Conservation (phyloP, 192 early-diverging fungal genomes). For the Backusella circina region DNA sequence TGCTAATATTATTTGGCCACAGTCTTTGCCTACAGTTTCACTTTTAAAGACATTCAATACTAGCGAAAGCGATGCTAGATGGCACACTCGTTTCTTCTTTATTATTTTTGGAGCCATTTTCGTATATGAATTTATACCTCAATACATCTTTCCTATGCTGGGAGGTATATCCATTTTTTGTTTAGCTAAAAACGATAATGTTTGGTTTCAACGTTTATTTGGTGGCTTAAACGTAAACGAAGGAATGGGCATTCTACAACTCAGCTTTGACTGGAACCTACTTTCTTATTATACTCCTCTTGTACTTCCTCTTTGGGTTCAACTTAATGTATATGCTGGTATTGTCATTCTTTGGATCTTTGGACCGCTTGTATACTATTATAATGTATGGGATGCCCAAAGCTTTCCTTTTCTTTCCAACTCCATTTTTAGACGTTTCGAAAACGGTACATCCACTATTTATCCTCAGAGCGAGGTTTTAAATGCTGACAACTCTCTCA, state of each 20-base stretch:
- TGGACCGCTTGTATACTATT: conserved; percentile 54
- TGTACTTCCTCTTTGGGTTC: conserved; percentile 65
- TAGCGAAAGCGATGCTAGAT: conserved; percentile 3
- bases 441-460: conserved; percentile 36
- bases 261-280: conserved; percentile 43
- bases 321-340: conserved; percentile 65
- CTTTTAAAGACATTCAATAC: conserved; percentile 40
- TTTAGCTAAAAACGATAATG: conserved; percentile 21
- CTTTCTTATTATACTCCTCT: conserved; percentile 32
- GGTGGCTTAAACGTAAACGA: conserved; percentile 27
- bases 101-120: conserved; percentile 21
- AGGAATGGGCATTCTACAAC: conserved; percentile 36
- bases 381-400: conserved; percentile 47
- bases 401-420: conserved; percentile 51
- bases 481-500: conserved; percentile 41
- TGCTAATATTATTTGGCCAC: conserved; percentile 53
- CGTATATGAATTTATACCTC: conserved; percentile 36
- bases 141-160: conserved; percentile 35
- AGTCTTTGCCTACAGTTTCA: conserved; percentile 40
- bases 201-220: conserved; percentile 31
- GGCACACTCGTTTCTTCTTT: conserved; percentile 26
- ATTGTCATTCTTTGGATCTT: conserved; percentile 51
- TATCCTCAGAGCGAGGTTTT: conserved; percentile 37
- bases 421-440: conserved; percentile 35
- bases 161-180: conserved; percentile 37